These are phyloP conservation scores for Coffea eugenioides DNA, from an alignment of 257 asterid genomes.

Conservation along the genomic window DNA sequence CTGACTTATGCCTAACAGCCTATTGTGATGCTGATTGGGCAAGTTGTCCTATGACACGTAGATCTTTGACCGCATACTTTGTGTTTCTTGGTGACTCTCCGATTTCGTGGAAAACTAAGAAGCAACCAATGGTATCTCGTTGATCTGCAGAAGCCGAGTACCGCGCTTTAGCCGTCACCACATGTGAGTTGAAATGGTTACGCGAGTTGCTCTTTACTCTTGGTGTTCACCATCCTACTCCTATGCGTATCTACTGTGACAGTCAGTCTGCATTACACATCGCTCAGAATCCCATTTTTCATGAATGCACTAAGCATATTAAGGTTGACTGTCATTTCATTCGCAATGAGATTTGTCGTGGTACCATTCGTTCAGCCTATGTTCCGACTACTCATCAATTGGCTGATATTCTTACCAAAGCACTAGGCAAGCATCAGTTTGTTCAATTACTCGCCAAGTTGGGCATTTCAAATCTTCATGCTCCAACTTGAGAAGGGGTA, in stretches of 20 bases:
- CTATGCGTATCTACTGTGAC: neutral
- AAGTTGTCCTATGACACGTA: conserved; percentile 2
- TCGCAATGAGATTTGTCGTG: neutral
- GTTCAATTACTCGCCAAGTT: neutral
- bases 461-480: neutral
- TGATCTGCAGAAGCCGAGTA: neutral
- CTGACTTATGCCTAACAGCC: neutral
- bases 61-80: neutral
- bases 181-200: neutral
- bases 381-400: neutral
- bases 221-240: neutral
- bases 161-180: neutral
- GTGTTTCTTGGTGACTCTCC: neutral
- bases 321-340: neutral
- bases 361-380: neutral
- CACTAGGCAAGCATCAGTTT: neutral
- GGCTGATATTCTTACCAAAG: neutral
- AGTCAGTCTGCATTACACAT: neutral
- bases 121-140: neutral
- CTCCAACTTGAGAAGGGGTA: neutral
- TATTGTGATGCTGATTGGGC: conserved; percentile 13
- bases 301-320: neutral
- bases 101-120: neutral
- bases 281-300: neutral
- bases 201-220: neutral